Evolutionary conservation across 2,329 filamentous ascomycete species (phyloP).

Genomic region (Epichloe bromicola): DNA sequence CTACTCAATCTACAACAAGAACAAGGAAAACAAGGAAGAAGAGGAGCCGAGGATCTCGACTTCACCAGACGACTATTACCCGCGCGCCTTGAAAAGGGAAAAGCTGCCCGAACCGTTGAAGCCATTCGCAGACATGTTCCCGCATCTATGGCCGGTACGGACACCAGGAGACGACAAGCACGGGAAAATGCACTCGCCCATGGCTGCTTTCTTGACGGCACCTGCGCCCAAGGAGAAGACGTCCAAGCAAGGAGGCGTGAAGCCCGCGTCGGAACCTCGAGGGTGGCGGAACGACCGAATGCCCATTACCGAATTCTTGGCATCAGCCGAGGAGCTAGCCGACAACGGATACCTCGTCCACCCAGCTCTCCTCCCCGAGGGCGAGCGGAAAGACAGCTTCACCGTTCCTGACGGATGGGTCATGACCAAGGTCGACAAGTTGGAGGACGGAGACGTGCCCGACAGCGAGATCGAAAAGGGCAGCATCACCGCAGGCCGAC

Average conservation of each 20-base stretch:
- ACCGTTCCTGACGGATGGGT: constrained; percentile 64
- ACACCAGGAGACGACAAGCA: constrained; percentile 76
- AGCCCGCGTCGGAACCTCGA: constrained; percentile 48
- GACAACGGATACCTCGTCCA: constrained; percentile 81
- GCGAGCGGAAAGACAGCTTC: constrained; percentile 39
- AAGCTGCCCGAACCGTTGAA: constrained; percentile 41
- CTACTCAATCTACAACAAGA: constrained; percentile 31
- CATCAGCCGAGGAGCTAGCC: constrained; percentile 56
- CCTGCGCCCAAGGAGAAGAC: constrained; percentile 56
- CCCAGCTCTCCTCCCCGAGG: constrained; percentile 55
- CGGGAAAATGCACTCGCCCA: constrained; percentile 71
- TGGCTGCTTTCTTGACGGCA: constrained; percentile 71
- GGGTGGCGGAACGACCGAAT: constrained; percentile 65
- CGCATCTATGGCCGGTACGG: constrained; percentile 78
- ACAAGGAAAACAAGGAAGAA: constrained; percentile 16
- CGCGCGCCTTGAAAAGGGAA: constrained; percentile 36
- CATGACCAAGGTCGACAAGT: constrained; percentile 54
- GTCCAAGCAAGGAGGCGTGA: constrained; percentile 40
- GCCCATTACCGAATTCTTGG: constrained; percentile 68
- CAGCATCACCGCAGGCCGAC: constrained; percentile 70
- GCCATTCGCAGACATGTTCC: constrained; percentile 70
- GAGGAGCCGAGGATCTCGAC: constrained; percentile 18
- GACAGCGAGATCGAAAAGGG: constrained; percentile 64
- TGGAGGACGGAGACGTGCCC: constrained; percentile 55
- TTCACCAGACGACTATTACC: constrained; percentile 48